Percentiles rank a stretch among this genome's conserved stretches.
Evolutionary conservation across 768 basidiomycete species (phyloP).

Genomic region (Amanita brunnescens): DNA sequence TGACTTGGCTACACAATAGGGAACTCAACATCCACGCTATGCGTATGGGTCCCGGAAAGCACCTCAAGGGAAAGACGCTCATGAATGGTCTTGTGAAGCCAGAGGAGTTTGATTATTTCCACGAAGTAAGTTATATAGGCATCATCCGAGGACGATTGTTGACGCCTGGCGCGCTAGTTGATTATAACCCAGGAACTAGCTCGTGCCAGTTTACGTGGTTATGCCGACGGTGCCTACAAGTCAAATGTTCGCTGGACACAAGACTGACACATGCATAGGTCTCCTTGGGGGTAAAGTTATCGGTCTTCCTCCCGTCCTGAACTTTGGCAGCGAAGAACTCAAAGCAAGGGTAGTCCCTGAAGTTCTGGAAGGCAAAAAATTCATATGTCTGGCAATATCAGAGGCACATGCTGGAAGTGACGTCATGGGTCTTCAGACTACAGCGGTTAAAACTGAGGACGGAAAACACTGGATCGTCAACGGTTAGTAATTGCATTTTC

Average conservation of each 20-base stretch:
- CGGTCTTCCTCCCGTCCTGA: slow-evolving; percentile 82
- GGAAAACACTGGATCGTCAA: slow-evolving; percentile 82
- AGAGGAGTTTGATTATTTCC: slow-evolving; percentile 89
- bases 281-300: slow-evolving; percentile 76
- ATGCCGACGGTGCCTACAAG: slow-evolving; percentile 56
- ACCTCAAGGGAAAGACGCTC: slow-evolving; percentile 74
- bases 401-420: slow-evolving; percentile 87
- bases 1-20: slow-evolving; percentile 44
- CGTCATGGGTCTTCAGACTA: slow-evolving; percentile 71
- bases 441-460: slow-evolving; percentile 71
- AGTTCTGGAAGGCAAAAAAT: slow-evolving; percentile 68
- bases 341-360: slow-evolving; percentile 55
- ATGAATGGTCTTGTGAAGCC: slow-evolving; percentile 78
- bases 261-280: slow-evolving; percentile 26
- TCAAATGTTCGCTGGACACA: not conserved
- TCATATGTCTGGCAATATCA: slow-evolving; percentile 80
- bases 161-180: slow-evolving; percentile 31
- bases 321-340: slow-evolving; percentile 68
- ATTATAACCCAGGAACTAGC: slow-evolving; percentile 80
- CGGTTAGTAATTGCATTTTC: slow-evolving; percentile 25
- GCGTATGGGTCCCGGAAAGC: slow-evolving; percentile 92
- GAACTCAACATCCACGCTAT: slow-evolving; percentile 76
- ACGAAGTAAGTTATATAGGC: slow-evolving; percentile 39
- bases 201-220: slow-evolving; percentile 66
- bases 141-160: not conserved